Base-by-base conservation (phyloP, 2,329 filamentous ascomycete species). In the Thermoascus crustaceus region DNA sequence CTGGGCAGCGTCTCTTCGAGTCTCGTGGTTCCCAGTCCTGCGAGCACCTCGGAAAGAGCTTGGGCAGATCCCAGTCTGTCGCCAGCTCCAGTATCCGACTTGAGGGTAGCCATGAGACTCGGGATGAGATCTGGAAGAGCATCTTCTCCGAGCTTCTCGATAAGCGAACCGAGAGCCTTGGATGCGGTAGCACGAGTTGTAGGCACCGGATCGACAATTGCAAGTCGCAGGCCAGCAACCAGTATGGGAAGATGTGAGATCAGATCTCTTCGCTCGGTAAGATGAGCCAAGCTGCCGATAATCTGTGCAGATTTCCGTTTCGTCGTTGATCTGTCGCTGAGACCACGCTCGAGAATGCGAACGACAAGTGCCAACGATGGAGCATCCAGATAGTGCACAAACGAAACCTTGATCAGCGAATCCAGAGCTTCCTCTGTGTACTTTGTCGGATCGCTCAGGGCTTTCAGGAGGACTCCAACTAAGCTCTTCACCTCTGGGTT, bases 81-180 rank as follows among this genome's bases (percentile, higher is more conserved):
- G 52, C 91, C 91, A 45, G 93, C 93, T 46, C 91, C 89, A 32
- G 88, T 94, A 49, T 98, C 91, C 18, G 91, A 93, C 61, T 94
- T 95, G 64, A 98, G 82, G 0, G 89, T 96, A 47, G 89, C 76
- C 93, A 98, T 98, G 43, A 98, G 80, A 44, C 86, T 88, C 27
- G 93, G 91, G 44, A 98, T 98, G 42, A 98, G 85, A 58, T 98
- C 91, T 29, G 91, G 93, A 47, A 98, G 71, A 27, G 91, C 84
- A 62, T 98, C 91, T 63, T 98, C 91, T 61, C 91, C 91, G 34
- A 98, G 75, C 65, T 98, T 98, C 66, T 98, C 91, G 42, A 98
- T 83, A n/a, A 95, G 75, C 1, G 91, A 96, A 34, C 91, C 91
- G 26, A 98, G 73, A 24, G 91, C 91, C 54, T 94, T 91, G 4